phyloP scores from a whole-genome alignment of 2,329 filamentous ascomycete species.

The Epichloe sylvatica region DNA sequence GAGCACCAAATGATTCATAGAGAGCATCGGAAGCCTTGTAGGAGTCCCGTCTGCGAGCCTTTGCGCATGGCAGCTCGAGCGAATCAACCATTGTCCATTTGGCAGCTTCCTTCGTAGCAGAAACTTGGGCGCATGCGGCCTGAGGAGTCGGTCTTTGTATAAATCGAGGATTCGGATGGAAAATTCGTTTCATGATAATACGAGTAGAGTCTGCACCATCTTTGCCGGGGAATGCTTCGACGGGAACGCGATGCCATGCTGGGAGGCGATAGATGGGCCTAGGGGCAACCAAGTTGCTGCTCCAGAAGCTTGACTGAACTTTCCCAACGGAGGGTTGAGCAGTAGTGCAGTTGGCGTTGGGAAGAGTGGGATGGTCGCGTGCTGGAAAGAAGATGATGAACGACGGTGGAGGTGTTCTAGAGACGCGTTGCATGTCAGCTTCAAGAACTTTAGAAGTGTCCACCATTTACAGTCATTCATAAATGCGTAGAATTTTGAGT shows the following conservation, averaged over 20 bases:
- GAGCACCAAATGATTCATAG: background rate
- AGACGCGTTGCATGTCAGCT: slow-evolving; percentile 9
- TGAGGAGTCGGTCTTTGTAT: background rate
- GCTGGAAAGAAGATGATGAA: slow-evolving; percentile 17
- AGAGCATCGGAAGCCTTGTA: slow-evolving; percentile 2
- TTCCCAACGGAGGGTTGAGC: background rate
- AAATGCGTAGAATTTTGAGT: no score
- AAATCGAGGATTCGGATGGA: slow-evolving; percentile 3
- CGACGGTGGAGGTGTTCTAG: slow-evolving; percentile 11
- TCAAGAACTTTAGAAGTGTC: background rate
- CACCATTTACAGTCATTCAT: background rate
- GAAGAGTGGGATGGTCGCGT: slow-evolving; percentile 2
- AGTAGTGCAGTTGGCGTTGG: background rate
- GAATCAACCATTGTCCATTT: slow-evolving; percentile 1
- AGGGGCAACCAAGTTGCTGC: slow-evolving; percentile 9
- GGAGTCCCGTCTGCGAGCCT: background rate
- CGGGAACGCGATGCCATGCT: slow-evolving; percentile 19
- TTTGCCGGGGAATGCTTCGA: slow-evolving; percentile 12
- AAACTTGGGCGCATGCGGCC: background rate
- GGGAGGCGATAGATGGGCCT: slow-evolving; percentile 11
- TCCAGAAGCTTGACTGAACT: slow-evolving; percentile 10
- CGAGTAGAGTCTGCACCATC: slow-evolving; percentile 5
- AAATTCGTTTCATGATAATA: slow-evolving; percentile 22
- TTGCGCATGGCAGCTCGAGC: slow-evolving; percentile 5
- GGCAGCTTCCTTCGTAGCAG: background rate